Evolutionary conservation across 305 asterid species (phyloP), one percentile per base, ranked within the genome.

Genomic region (Plantago lanceolata): DNA sequence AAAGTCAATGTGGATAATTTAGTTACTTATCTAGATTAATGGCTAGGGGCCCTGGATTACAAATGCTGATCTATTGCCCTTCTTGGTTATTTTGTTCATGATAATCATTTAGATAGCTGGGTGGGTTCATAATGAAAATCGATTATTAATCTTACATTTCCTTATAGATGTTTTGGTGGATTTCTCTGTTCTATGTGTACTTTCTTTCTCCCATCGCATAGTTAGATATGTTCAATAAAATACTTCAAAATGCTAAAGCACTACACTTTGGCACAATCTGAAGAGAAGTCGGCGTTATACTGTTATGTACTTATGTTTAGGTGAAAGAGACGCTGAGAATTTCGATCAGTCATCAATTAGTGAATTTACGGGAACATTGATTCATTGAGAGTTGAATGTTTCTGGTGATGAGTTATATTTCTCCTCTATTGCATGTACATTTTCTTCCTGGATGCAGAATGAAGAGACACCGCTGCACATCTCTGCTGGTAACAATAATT

Each of bases 391-490:
- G 31, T 21, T 29, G 59, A 15, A 26, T 55, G 18, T 35, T 21
- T 53, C 8, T 24, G 28, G 19, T 54, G 40, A 54, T 54, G 18
- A 55, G 6, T 26, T 26, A 24, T 15, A 15, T 28, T 15, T 4
- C 6, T 21, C 11, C 45, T 66, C 55, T n/a, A 33, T 61, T 59
- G 12, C 51, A 59, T 20, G 48, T 56, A 2, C 17, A 6, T 17
- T 33, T 53, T 28, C 58, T 5, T 15, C 26, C 29, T 26, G 52
- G 49, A 71, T 62, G 68, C 77, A 81, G 84, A 66, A 69, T 76
- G 43, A 20, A 47, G 78, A 78, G 48, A 74, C 86, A 6, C 86
- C 84, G 3, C 66, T 81, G n/a, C 86, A 81, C 68, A 1, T 74
- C 3, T 75, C 86, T 26, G 80, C 80, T 6, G 61, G 72, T 64